phyloP scores from a whole-genome alignment of 257 asterid species.

The Handroanthus guayacan region DNA sequence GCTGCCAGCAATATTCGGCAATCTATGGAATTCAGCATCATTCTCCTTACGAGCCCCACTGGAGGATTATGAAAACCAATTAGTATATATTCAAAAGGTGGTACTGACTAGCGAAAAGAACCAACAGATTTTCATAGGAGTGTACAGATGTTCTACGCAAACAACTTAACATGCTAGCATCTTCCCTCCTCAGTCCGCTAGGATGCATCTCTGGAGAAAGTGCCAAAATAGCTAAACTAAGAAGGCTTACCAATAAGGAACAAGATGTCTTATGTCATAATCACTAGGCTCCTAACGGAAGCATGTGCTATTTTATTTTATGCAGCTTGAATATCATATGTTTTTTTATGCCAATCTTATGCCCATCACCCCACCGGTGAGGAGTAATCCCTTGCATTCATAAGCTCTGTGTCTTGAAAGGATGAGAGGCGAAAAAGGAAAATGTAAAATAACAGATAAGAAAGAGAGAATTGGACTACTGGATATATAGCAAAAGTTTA shows the following conservation, averaged over 20 bases:
- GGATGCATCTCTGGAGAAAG: background rate
- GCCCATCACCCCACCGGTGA: no score
- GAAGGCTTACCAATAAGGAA: slow-evolving; percentile 4
- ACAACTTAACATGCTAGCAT: slow-evolving; percentile 10
- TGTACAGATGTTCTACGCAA: background rate
- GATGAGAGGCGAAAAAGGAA: no score
- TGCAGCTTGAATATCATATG: background rate
- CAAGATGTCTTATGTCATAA: background rate
- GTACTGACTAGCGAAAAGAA: background rate
- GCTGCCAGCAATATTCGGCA: slow-evolving; percentile 53
- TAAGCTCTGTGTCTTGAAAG: no score
- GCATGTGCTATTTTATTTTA: background rate
- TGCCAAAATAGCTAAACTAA: slow-evolving; percentile 5
- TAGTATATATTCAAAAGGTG: background rate
- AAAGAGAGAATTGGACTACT: no score
- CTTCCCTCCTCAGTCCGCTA: background rate
- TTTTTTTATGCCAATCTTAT: background rate
- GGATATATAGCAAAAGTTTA: no score
- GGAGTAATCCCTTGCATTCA: no score
- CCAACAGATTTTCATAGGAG: background rate
- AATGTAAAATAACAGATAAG: no score
- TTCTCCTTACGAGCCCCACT: slow-evolving; percentile 49
- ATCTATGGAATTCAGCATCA: slow-evolving; percentile 54
- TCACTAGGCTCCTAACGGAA: background rate
- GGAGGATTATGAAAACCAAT: slow-evolving; percentile 23